phyloP scores from a whole-genome alignment of 1,284 basidiomycete genomes.

The Papiliotrema laurentii region DNA sequence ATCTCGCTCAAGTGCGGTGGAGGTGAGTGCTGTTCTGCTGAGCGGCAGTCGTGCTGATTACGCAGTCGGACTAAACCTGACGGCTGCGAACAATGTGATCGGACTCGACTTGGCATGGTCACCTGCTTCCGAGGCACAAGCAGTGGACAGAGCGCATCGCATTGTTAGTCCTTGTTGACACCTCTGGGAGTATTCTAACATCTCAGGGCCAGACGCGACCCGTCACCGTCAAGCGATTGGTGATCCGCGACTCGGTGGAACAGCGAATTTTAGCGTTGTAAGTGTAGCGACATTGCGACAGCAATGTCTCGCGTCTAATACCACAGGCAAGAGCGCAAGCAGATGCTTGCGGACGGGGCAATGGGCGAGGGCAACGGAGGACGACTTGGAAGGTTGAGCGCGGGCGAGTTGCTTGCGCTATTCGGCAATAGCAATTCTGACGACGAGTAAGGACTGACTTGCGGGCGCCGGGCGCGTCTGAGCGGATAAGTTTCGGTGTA shows the following conservation, averaged over 20 bases:
- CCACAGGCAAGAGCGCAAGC: constrained; percentile 31
- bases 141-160: constrained; percentile 60
- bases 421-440: no score
- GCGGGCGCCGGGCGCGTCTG: no score
- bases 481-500: no score
- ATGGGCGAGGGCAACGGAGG: constrained; percentile 46
- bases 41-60: constrained; percentile 8
- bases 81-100: constrained; percentile 37
- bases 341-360: constrained; percentile 43
- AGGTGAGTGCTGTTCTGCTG: not conserved
- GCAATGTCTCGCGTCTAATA: not conserved
- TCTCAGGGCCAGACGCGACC: no score
- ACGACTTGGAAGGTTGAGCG: constrained; percentile 9
- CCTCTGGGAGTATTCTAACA: no score
- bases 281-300: constrained; percentile 10
- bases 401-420: not conserved
- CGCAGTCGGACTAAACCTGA: constrained; percentile 44
- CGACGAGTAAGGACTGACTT: no score
- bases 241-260: constrained; percentile 50
- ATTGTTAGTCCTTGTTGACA: constrained; percentile 55
- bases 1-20: constrained; percentile 45
- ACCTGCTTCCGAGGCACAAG: constrained; percentile 40
- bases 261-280: constrained; percentile 36
- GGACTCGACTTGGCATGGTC: constrained; percentile 45
- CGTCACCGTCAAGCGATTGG: constrained; percentile 76